Conservation (phyloP, 441 rosid genomes). For the Croton setiger region DNA sequence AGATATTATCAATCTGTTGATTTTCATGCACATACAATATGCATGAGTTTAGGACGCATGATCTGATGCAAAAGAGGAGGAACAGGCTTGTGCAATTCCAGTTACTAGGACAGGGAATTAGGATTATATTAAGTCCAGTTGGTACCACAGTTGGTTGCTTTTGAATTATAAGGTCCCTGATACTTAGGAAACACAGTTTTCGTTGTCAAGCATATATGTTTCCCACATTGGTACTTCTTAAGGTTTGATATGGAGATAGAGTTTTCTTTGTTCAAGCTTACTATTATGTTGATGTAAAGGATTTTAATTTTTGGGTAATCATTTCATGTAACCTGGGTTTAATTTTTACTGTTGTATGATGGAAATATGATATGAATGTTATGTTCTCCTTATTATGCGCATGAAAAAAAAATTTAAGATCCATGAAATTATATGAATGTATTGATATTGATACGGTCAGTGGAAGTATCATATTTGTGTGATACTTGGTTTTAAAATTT, state of each 20-base stretch:
- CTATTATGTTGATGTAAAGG: slow-evolving; percentile 10
- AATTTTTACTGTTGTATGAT: slow-evolving; percentile 12
- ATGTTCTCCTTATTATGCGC: background rate
- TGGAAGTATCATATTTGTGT: slow-evolving; percentile 1
- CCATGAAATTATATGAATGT: background rate
- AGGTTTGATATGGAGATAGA: slow-evolving; percentile 15
- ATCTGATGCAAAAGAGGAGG: background rate
- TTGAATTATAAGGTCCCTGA: background rate
- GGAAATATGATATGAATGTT: background rate
- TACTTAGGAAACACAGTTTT: slow-evolving; percentile 1
- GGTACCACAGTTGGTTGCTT: background rate
- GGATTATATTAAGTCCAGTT: background rate
- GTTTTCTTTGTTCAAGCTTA: background rate
- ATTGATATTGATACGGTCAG: background rate
- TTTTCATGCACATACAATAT: no score
- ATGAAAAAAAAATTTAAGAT: background rate
- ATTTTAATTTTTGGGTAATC: background rate
- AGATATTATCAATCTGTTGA: no score
- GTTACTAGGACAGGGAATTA: background rate
- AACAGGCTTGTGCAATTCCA: background rate
- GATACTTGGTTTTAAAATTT: background rate
- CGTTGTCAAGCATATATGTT: background rate
- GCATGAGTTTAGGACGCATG: background rate
- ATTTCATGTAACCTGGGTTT: background rate
- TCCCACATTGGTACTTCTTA: slow-evolving; percentile 1